phyloP scores from a whole-genome alignment of 1,284 basidiomycete genomes.

The Tremellales sp. region DNA sequence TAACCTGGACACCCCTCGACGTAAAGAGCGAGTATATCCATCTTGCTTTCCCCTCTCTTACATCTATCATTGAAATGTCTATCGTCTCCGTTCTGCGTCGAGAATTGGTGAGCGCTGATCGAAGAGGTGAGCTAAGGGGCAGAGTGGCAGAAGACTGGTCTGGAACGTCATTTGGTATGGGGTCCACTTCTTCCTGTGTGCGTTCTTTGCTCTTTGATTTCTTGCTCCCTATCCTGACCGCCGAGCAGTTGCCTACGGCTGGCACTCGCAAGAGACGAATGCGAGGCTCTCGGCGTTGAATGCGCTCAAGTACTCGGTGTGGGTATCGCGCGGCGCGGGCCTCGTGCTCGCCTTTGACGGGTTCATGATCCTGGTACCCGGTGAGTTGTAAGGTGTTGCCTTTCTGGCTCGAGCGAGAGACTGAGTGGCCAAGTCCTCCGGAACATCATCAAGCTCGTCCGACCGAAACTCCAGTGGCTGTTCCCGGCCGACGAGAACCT shows the following conservation, averaged over 20 bases:
- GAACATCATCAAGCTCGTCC: slow-evolving; percentile 72
- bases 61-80: background rate
- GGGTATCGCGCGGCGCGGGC: slow-evolving; percentile 80
- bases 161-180: slow-evolving; percentile 62
- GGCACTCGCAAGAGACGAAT: slow-evolving; percentile 70
- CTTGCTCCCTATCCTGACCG: background rate
- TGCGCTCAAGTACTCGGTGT: slow-evolving; percentile 70
- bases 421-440: slow-evolving; percentile 57
- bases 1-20: no score
- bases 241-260: slow-evolving; percentile 61
- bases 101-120: slow-evolving; percentile 8
- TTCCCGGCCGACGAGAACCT: slow-evolving; percentile 87
- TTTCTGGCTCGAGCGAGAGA: background rate
- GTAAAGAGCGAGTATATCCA: no score
- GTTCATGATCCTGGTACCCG: slow-evolving; percentile 73
- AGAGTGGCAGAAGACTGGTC: slow-evolving; percentile 17
- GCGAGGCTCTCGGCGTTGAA: slow-evolving; percentile 66
- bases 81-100: background rate
- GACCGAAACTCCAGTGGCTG: slow-evolving; percentile 68
- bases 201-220: slow-evolving; percentile 57
- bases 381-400: slow-evolving; percentile 19
- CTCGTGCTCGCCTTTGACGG: slow-evolving; percentile 78
- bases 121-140: background rate
- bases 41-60: no score
- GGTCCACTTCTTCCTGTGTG: slow-evolving; percentile 65